Evolutionary conservation across 2,329 filamentous ascomycete genomes (phyloP), one percentile per base, ranked within the genome.

Genomic region (Akanthomyces muscarius): DNA sequence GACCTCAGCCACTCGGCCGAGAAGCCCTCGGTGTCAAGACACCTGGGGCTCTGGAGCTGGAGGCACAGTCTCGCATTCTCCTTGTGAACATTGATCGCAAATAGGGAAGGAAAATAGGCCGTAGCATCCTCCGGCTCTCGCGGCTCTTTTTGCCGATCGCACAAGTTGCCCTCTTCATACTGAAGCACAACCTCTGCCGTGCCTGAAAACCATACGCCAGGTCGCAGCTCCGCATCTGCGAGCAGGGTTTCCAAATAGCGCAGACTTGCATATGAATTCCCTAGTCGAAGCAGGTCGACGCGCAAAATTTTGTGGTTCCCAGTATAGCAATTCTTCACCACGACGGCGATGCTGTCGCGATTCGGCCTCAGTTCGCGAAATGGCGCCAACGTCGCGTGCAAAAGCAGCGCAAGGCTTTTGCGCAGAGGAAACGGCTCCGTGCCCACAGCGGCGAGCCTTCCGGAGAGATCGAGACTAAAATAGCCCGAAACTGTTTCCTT

Each of bases 111-210:
- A 28, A 55, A 10, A 36, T 25, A 55, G 10, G 52, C 52, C 21
- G 52, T 55, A 1, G 52, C 52, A 28, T 55, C 52, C 13, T 55
- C 52, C 1, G 52, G 52, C 36, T 55, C 52, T 25, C 30, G 28
- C 21, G 52, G 52, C 52, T 25, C 52, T 6, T 42, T 42, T 8
- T 41, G 14, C n/a, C 21, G 36, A 10, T 55, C 52, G 36, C 52
- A 42, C 36, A 55, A 13, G 28, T 55, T 42, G 6, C 52, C 52
- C 21, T 55, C 52, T 42, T 55, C 52, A 10, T 55, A 55, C 52
- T 55, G 52, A 2, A 55, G 18, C 8, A 55, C 23, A 8, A 55
- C 33, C 33, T 55, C 52, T 23, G 52, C 52, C 16, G 33, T 55
- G 5, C 52, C 52, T 5, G 36, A 42, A 42, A 55, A 42, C n/a